phyloP scores from a whole-genome alignment of 768 basidiomycete species.

The Kwoniella europaea region DNA sequence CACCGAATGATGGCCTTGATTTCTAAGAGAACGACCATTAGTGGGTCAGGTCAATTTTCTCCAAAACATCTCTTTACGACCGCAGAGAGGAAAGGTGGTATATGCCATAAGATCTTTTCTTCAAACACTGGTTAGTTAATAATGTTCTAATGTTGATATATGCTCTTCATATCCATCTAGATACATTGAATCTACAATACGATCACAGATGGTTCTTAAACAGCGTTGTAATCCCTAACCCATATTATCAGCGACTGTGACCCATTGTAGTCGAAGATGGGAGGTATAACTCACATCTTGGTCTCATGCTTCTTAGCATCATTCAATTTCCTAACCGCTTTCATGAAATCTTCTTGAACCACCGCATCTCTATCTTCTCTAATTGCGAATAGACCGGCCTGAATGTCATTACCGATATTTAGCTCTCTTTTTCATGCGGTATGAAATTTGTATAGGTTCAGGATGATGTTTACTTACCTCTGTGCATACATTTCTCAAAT shows the following conservation, averaged over 20 bases:
- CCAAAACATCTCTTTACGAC: too few species aligned
- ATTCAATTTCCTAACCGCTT: constrained; percentile 91
- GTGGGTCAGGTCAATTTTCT: too few species aligned
- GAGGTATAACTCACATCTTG: constrained; percentile 42
- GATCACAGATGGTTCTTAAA: background rate
- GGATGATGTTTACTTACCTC: constrained; percentile 63
- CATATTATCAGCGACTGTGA: background rate
- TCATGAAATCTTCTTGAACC: constrained; percentile 92
- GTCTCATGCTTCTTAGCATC: constrained; percentile 98
- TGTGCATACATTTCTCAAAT: constrained; percentile 90
- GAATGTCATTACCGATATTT: background rate
- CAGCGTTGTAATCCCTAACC: constrained; percentile 20
- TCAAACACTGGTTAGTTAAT: too few species aligned
- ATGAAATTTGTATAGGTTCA: too few species aligned
- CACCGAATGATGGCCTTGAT: too few species aligned
- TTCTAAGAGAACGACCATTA: too few species aligned
- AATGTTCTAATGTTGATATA: background rate
- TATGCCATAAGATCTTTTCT: too few species aligned
- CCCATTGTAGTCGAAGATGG: background rate
- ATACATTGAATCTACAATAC: background rate
- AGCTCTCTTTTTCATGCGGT: background rate
- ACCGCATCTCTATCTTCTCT: constrained; percentile 93
- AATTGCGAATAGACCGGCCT: constrained; percentile 91
- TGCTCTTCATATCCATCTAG: background rate
- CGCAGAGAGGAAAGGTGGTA: too few species aligned